Base-by-base conservation (phyloP, 805 yeast species). In the Yarrowia sp. region DNA sequence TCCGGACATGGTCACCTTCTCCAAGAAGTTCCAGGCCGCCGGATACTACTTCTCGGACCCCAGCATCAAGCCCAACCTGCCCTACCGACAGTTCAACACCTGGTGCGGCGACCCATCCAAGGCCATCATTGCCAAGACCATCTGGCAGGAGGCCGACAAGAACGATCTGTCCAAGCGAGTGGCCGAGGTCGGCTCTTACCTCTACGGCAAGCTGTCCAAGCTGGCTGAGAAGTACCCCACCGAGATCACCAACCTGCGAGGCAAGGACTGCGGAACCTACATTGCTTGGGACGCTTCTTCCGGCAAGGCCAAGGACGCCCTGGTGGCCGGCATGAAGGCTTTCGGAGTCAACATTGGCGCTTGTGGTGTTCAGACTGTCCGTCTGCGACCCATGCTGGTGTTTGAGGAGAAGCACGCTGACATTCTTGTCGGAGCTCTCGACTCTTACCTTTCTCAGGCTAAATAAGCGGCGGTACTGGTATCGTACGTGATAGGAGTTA, bases 41-140 rank as follows among this genome's bases (percentile, higher is more conserved):
- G 96, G 96, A 66, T 90, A 85, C 65, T 89, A 83, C 83, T 90
- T 86, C 85, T 85, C 84, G 71, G 84, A 86, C 77, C 86, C 88
- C 55, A 87, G 85, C 71, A 78, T 89, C 67, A 81, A 87, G 70
- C 96, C 96, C 72, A 81, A 85, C 76, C 76, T 77, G 73, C 86
- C 96, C n/a, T 89, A 87, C 83, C 85, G 96, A 76, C 96, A 90
- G 81, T 89, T 89, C 84, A 89, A 89, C 85, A 89, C 96, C 66
- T 89, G 96, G 96, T 88, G 93, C 79, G 96, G 96, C 72, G 96
- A 89, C 78, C 92, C 96, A 75, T 87, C 92, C 66, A 85, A 87
- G 78, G 83, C 88, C 75, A 79, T 89, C 71, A 80, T 90, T 71
- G 89, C 92, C 65, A 86, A 88, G 72, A 85, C 90, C 69, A 88